Evolutionary conservation across 2,329 filamentous ascomycete genomes (phyloP), one percentile per base, ranked within the genome.

Genomic region (Talaromyces sp.): DNA sequence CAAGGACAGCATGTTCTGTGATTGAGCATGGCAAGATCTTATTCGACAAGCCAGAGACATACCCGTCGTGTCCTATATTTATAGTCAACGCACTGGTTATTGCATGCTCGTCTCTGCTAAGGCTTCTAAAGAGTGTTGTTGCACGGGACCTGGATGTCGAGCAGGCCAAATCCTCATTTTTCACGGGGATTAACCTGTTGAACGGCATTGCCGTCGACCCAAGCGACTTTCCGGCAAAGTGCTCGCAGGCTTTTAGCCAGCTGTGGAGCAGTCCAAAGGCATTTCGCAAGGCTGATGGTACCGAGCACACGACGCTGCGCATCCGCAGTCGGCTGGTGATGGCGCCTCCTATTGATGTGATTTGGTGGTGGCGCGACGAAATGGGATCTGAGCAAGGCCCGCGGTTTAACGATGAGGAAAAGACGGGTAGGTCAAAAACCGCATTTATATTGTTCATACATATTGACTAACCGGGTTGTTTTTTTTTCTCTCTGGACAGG

Each of bases 281-380:
- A 8, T 79, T 78, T 63, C 73, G 72, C 28, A 76, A 72, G 54
- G 52, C 72, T 0, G 76, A 79, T 60, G 76, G 76, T 0, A 67
- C 68, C 1, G 72, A 74, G 55, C 72, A 70, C 18, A 67, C 70
- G 0, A 64, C 68, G 1, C 67, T 79, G n/a, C 68, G 76, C 5
- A 75, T 79, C 33, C 72, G 77, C 12, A 75, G 74, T 60, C 74
- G 77, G 10, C 64, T 79, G 12, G 69, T 69, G 0, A 67, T 76
- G 6, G 75, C 76, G 60, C 68, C 71, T 8, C 67, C 78, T 5
- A 65, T 78, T 18, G 77, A 79, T 64, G 65, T 71, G 10, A 69
- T 78, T 27, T 77, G 76, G 69, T 79, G 77, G 77, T 79, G 76
- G 75, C 71, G 76, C 6, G 77, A 79, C 54, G 77, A 79, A 58